phyloP scores from a whole-genome alignment of 192 early-diverging fungal genomes.

The Coemansia sp. region DNA sequence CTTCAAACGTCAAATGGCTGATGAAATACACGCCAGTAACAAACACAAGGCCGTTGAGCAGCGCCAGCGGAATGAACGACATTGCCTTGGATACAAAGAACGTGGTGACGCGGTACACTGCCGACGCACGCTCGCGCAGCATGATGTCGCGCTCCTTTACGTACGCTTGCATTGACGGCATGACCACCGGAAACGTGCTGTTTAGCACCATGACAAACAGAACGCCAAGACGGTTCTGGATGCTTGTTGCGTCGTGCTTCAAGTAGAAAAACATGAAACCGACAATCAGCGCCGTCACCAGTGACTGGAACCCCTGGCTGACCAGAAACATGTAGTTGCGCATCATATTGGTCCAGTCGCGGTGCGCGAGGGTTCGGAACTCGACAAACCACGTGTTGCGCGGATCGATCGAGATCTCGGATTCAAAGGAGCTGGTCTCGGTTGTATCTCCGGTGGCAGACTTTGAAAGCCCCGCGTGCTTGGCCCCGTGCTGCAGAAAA shows the following conservation, averaged over 20 bases:
- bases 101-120: slow-evolving; percentile 60
- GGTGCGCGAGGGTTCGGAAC: slow-evolving; percentile 44
- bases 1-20: slow-evolving; percentile 33
- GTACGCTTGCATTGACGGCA: slow-evolving; percentile 52
- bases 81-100: slow-evolving; percentile 64
- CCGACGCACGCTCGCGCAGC: slow-evolving; percentile 61
- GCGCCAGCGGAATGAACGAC: slow-evolving; percentile 46
- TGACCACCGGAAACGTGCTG: slow-evolving; percentile 57
- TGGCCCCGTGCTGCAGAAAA: slow-evolving; percentile 23
- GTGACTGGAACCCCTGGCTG: slow-evolving; percentile 35
- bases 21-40: slow-evolving; percentile 43
- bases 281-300: slow-evolving; percentile 46
- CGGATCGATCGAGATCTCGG: background rate
- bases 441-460: background rate
- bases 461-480: background rate
- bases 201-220: slow-evolving; percentile 53
- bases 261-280: slow-evolving; percentile 60
- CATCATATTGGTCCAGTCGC: slow-evolving; percentile 48
- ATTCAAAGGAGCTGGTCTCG: background rate
- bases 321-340: slow-evolving; percentile 41
- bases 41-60: slow-evolving; percentile 34
- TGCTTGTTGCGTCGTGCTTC: slow-evolving; percentile 43
- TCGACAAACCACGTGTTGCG: slow-evolving; percentile 50
- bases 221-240: slow-evolving; percentile 52
- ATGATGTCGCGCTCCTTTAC: slow-evolving; percentile 55